Percentiles rank a stretch among this genome's conserved stretches.
Evolutionary conservation across 352 stramenopile species (phyloP).

Genomic region (Pythium periplocum): DNA sequence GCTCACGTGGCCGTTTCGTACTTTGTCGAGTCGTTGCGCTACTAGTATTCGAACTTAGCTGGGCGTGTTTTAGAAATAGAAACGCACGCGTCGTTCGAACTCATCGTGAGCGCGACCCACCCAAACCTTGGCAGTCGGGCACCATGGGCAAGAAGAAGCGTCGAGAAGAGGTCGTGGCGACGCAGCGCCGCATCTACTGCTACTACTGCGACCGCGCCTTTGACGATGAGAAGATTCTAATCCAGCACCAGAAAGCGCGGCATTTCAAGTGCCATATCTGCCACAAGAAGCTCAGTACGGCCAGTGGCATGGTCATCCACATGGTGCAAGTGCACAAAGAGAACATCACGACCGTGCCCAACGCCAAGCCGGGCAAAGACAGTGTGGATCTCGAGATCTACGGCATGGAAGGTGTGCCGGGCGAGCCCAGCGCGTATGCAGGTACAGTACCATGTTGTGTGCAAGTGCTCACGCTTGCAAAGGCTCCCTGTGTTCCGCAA

Average conservation of each 20-base stretch:
- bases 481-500: too few relatives aligned
- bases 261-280: conserved; percentile 91
- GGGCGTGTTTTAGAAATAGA: conserved; percentile 9
- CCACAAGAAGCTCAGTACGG: conserved; percentile 90
- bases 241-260: conserved; percentile 91
- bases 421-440: conserved; percentile 24
- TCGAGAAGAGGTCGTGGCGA: conserved; percentile 45
- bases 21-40: too few relatives aligned
- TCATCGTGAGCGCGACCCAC: background rate
- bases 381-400: conserved; percentile 86
- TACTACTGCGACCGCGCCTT: conserved; percentile 93
- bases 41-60: too few relatives aligned
- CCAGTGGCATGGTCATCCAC: conserved; percentile 87
- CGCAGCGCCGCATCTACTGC: conserved; percentile 78
- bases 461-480: too few relatives aligned
- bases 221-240: conserved; percentile 89
- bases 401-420: conserved; percentile 84
- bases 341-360: conserved; percentile 70
- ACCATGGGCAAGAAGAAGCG: conserved; percentile 85
- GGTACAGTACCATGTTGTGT: conserved; percentile 6
- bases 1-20: too few relatives aligned
- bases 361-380: conserved; percentile 79
- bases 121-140: too few relatives aligned
- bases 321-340: conserved; percentile 88
- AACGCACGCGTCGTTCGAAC: conserved; percentile 7